Percentiles rank a stretch among this genome's conserved stretches.
phyloP scores from a whole-genome alignment of 441 rosid species.

The Brassica balearica region DNA sequence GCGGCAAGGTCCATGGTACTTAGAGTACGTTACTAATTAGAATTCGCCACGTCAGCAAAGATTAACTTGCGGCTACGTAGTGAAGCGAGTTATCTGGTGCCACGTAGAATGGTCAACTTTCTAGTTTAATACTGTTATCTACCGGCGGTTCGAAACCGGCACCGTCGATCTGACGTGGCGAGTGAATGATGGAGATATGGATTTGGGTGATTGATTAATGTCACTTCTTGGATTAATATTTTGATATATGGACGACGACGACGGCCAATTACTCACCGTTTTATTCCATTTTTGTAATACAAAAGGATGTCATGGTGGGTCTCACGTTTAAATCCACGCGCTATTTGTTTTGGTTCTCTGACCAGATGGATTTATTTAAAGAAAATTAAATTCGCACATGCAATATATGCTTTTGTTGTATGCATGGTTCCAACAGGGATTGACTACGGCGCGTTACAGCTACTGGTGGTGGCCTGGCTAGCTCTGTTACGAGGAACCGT shows the following conservation, averaged over 20 bases:
- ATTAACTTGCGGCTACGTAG: not conserved
- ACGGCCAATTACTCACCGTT: constrained; percentile 30
- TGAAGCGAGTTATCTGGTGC: not conserved
- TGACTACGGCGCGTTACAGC: too few species aligned
- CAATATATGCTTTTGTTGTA: too few species aligned
- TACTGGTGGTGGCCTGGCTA: too few species aligned
- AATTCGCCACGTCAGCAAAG: not conserved
- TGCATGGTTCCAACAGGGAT: too few species aligned
- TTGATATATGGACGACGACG: constrained; percentile 9
- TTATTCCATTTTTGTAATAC: too few species aligned
- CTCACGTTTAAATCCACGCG: constrained; percentile 39
- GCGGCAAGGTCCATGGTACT: constrained; percentile 17
- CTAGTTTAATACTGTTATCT: constrained; percentile 13
- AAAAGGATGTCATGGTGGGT: constrained; percentile 1
- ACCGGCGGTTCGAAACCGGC: constrained; percentile 26
- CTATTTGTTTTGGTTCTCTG: constrained; percentile 10
- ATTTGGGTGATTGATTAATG: constrained; percentile 23
- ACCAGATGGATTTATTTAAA: too few species aligned
- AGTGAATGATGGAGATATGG: not conserved
- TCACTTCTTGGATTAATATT: not conserved
- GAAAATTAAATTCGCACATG: too few species aligned
- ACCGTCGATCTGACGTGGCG: constrained; percentile 42
- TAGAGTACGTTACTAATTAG: not conserved
- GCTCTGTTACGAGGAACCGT: too few species aligned
- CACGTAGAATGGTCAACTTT: constrained; percentile 39